These are phyloP conservation scores for Phaffia tasmanica DNA, from an alignment of 768 basidiomycete genomes.

Conservation along the genomic window DNA sequence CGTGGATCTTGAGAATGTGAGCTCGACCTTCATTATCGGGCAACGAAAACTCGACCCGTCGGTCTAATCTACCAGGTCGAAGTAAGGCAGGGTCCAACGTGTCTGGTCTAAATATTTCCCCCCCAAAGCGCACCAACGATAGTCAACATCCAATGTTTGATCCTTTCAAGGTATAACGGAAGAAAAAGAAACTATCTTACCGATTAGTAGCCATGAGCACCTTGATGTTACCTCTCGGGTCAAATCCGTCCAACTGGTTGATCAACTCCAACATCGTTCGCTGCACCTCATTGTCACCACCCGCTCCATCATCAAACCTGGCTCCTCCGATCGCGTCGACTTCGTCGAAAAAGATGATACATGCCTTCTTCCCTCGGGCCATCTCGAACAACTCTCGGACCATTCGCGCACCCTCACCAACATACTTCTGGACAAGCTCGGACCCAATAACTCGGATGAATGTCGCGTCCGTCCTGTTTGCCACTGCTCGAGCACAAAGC, in stretches of 20 bases:
- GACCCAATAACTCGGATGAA: conserved; percentile 99
- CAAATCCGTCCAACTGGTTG: conserved; percentile 97
- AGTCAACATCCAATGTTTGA: no score
- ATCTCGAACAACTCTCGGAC: conserved; percentile 98
- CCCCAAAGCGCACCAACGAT: no score
- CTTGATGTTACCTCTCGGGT: conserved; percentile 98
- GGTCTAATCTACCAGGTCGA: conserved; percentile 88
- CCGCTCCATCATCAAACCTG: conserved; percentile 94
- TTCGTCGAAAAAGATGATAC: conserved; percentile 99
- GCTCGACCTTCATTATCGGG: conserved; percentile 94
- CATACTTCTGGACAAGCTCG: conserved; percentile 99
- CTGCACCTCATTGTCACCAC: conserved; percentile 98
- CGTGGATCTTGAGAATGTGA: conserved; percentile 93
- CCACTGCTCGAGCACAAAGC: conserved; percentile 92
- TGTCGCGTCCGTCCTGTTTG: conserved; percentile 95
- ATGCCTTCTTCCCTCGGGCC: conserved; percentile 97
- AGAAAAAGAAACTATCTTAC: conserved; percentile 40
- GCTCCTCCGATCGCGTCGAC: conserved; percentile 97
- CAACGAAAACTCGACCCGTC: conserved; percentile 90
- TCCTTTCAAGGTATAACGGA: no score
- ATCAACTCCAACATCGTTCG: conserved; percentile 98
- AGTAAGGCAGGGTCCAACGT: conserved; percentile 93
- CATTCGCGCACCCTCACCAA: conserved; percentile 98
- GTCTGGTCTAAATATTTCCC: conserved; percentile 66
- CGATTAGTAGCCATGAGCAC: conserved; percentile 98